A percentile compares a stretch with the other conserved stretches of the same genome.
phyloP scores from a whole-genome alignment of 2,329 filamentous ascomycete genomes.

The Coleophoma cylindrospora region DNA sequence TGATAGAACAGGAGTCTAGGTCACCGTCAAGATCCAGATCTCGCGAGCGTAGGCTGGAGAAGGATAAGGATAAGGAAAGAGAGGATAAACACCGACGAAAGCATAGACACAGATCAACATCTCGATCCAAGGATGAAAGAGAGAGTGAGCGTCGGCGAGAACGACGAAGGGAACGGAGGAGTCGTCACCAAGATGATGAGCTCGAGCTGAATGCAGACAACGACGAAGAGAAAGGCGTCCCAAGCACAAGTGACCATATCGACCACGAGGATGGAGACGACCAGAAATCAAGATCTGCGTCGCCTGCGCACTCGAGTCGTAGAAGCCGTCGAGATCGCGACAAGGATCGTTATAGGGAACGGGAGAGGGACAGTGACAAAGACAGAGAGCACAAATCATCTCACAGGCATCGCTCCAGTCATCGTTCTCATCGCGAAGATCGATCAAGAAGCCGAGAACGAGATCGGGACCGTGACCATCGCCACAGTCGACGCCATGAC shows the following conservation, averaged over 20 bases:
- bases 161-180: constrained; percentile 20
- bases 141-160: constrained; percentile 25
- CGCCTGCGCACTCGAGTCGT: constrained; percentile 54
- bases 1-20: constrained; percentile 23
- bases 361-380: constrained; percentile 35
- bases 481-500: constrained; percentile 14
- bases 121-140: constrained; percentile 24
- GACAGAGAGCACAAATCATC: constrained; percentile 36
- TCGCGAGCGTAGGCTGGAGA: constrained; percentile 8
- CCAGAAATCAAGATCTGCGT: constrained; percentile 60
- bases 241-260: too few species aligned
- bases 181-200: constrained; percentile 20
- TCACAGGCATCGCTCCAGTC: constrained; percentile 37
- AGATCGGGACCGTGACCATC: constrained; percentile 39
- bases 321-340: constrained; percentile 57
- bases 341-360: constrained; percentile 34
- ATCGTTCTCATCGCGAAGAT: constrained; percentile 42
- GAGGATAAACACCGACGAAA: constrained; percentile 21
- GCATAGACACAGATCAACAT: constrained; percentile 24
- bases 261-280: constrained; percentile 34
- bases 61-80: constrained; percentile 5
- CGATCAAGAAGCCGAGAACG: constrained; percentile 33
- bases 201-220: constrained; percentile 9
- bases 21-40: constrained; percentile 25
- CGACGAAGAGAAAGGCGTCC: background rate